Percentiles rank a stretch among this genome's conserved stretches.
Evolutionary conservation across 2,329 filamentous ascomycete species (phyloP).

Genomic region (Balansia obtecta): DNA sequence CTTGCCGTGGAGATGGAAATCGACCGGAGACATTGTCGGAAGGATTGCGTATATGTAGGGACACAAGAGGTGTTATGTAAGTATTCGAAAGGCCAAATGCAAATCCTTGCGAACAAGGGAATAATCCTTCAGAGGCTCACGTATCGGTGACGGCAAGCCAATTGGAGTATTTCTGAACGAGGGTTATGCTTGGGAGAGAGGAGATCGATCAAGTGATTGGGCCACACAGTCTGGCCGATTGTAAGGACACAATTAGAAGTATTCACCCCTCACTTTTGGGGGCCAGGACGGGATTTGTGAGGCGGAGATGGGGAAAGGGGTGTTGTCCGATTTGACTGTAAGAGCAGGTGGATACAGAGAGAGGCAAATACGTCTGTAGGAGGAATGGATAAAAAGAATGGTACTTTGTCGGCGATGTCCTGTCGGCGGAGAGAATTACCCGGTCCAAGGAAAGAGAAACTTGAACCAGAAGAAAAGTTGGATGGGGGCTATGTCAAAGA

Average conservation of each 20-base stretch:
- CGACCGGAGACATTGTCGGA: constrained; percentile 9
- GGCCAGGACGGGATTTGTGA: neutral
- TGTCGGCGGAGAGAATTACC: neutral
- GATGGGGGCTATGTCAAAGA: neutral
- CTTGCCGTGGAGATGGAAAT: constrained; percentile 4
- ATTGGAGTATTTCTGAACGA: neutral
- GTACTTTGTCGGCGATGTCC: neutral
- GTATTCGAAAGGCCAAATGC: neutral
- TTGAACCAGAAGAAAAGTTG: neutral
- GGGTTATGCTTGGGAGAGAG: neutral
- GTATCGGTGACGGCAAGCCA: neutral
- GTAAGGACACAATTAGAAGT: neutral
- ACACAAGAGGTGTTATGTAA: neutral
- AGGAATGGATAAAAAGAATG: neutral
- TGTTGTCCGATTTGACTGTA: neutral
- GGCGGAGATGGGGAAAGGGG: neutral
- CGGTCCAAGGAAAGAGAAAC: neutral
- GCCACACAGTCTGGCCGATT: neutral
- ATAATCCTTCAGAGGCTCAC: neutral
- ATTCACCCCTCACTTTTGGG: neutral
- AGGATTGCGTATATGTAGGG: neutral
- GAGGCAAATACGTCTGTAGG: neutral
- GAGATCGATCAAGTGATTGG: constrained; percentile 1
- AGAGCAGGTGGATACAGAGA: neutral
- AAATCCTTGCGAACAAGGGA: neutral